Evolutionary conservation across 805 yeast species (phyloP), one percentile per base, ranked within the genome.

Genomic region (Metschnikowia cubensis): DNA sequence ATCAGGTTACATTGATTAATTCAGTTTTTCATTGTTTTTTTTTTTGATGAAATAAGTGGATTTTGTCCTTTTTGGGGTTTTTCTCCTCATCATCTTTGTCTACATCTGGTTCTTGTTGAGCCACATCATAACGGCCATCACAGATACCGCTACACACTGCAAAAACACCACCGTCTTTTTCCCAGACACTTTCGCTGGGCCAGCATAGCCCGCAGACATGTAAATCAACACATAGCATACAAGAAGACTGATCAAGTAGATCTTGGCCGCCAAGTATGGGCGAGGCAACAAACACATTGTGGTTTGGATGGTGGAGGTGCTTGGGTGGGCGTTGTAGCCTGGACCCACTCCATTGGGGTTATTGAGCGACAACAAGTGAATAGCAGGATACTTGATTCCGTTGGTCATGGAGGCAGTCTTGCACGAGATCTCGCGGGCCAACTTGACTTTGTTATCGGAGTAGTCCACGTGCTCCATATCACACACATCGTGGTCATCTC

Each of bases 401-500:
- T 89, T 87, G 20, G 96, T 91, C 96, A 94, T 87, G 13, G 97
- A 85, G 47, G 86, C 82, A 3, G 96, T 82, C 66, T 94, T 94
- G 29, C 91, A 90, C 0, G 97, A 89, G 55, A 86, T 82, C 64
- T 94, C 99, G 46, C 84, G 54, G 3, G 70, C 84, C 2, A 81
- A 74, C 35, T 56, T 53, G 0, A 54, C 50, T 1, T 62, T 65
- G 13, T 62, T 63, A 39, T 58, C 66, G 42, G 39, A 50, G 56
- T 37, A 50, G 17, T 29, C 68, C 22, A 52, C 62, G 63, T 92
- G 97, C 18, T 70, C 68, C 31, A 85, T 77, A 56, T 87, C 89
- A 65, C 99, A 94, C 59, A 89, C 90, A 65, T 94, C 99, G 69
- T 94, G 99, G 65, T 94, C 99, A 65, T 94, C 99, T 1, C 99